phyloP scores from a whole-genome alignment of 805 yeast species.

The Tetrapisispora fleetii region DNA sequence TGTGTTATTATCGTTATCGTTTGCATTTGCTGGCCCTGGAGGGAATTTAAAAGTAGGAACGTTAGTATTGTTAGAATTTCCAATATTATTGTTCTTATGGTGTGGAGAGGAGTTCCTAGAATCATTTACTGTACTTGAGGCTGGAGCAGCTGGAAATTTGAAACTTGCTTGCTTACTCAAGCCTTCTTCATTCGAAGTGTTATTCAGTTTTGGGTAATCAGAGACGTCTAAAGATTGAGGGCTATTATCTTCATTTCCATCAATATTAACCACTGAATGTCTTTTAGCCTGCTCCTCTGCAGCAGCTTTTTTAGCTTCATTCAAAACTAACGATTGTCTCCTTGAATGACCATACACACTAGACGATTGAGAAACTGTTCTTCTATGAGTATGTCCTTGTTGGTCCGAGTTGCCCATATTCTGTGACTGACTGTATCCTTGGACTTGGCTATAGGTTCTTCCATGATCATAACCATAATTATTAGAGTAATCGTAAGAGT shows the following conservation, averaged over 20 bases:
- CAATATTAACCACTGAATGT: conserved; percentile 18
- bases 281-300: conserved; percentile 79
- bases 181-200: neutral
- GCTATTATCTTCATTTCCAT: conserved; percentile 11
- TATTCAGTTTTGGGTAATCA: neutral
- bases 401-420: neutral
- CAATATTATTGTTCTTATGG: neutral
- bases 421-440: neutral
- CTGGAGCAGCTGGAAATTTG: conserved; percentile 25
- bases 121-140: neutral
- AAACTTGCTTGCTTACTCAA: conserved; percentile 3
- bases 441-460: neutral
- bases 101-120: neutral
- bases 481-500: conserved; percentile 4
- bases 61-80: neutral
- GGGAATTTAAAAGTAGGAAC: conserved; percentile 21
- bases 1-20: conserved; percentile 3
- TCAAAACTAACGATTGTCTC: conserved; percentile 84
- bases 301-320: conserved; percentile 95
- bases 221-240: neutral
- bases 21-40: conserved; percentile 17
- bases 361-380: conserved; percentile 38
- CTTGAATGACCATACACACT: conserved; percentile 63
- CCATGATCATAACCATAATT: conserved; percentile 1
- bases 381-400: conserved; percentile 32